Evolutionary conservation across 2,329 filamentous ascomycete species (phyloP).

Genomic region (Didymella exigua): DNA sequence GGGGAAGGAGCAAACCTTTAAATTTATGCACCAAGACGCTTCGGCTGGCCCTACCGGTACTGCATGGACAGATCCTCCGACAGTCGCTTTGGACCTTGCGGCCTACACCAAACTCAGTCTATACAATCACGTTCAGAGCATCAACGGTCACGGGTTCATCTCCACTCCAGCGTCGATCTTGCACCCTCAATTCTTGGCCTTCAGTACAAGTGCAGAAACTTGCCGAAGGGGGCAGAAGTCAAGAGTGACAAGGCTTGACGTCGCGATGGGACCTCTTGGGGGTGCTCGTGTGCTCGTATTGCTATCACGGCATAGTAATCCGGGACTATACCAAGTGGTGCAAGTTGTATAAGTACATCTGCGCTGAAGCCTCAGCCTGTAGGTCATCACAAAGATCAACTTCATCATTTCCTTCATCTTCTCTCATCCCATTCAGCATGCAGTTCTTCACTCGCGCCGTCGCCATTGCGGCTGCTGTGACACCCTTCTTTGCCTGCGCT

Average conservation of each 20-base stretch:
- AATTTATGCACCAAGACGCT: slow-evolving; percentile 1
- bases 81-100: neutral
- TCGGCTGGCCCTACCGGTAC: neutral
- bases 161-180: slow-evolving; percentile 7
- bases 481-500: slow-evolving; percentile 31
- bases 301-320: neutral
- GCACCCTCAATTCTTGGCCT: slow-evolving; percentile 9
- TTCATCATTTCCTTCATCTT: neutral
- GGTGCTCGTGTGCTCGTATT: neutral
- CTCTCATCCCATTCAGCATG: slow-evolving; percentile 24
- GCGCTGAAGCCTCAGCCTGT: neutral
- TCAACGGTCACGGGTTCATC: neutral
- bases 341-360: slow-evolving; percentile 17
- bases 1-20: slow-evolving; percentile 16
- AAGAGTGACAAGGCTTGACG: slow-evolving; percentile 30
- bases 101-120: neutral
- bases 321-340: neutral
- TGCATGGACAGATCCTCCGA: neutral
- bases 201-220: neutral
- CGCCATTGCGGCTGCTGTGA: slow-evolving; percentile 30
- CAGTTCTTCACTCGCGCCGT: slow-evolving; percentile 34
- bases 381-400: no score
- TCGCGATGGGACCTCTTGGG: slow-evolving; percentile 11
- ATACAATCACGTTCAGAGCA: neutral
- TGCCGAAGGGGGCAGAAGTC: slow-evolving; percentile 21